Evolutionary conservation across 805 yeast genomes (phyloP), one percentile per base, ranked within the genome.

Genomic region (Cyberlindnera maclurae): DNA sequence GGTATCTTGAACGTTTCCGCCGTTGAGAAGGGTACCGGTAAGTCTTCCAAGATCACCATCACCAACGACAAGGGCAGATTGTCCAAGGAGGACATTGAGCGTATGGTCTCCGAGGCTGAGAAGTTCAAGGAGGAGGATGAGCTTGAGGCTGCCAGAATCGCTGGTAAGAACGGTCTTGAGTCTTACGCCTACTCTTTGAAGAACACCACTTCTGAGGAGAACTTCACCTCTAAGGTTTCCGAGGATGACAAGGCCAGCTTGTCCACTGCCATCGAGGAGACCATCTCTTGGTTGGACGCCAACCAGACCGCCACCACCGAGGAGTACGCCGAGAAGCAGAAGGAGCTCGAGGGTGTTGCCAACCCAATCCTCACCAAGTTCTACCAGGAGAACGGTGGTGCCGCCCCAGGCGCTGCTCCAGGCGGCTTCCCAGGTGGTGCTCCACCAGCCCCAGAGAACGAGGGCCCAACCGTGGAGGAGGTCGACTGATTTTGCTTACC

Each of bases 31-130:
- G 96, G 96, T 73, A 90, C 97, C 50, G 97, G 97, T 75, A 90
- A 89, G 77, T 71, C 95, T 55, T 87, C 82, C 74, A 82, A 90
- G 81, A 90, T 89, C 63, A 89, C 97, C 65, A 90, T 89, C 69
- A 89, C 97, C 69, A 90, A 89, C 74, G 97, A 89, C 68, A 90
- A 89, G 76, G 97, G 97, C 70, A 88, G 97, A 78, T 77, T 89
- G 62, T 86, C 96, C 49, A 85, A 88, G 79, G 96, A 89, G 66
- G 97, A 89, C 63, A 89, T 89, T 57, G 97, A 90, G 73, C 83
- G 89, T 70, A 89, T 89, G 97, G 96, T 90, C 49, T 70, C 85
- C 50, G 97, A 90, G 68, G 97, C 97, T 58, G 97, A 90, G 75
- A 89, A 88, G 75, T 89, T 71, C 79, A 88, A 85, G 76, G 96